phyloP scores from a whole-genome alignment of 129 eudicot species.

The Escallonia herrerae region DNA sequence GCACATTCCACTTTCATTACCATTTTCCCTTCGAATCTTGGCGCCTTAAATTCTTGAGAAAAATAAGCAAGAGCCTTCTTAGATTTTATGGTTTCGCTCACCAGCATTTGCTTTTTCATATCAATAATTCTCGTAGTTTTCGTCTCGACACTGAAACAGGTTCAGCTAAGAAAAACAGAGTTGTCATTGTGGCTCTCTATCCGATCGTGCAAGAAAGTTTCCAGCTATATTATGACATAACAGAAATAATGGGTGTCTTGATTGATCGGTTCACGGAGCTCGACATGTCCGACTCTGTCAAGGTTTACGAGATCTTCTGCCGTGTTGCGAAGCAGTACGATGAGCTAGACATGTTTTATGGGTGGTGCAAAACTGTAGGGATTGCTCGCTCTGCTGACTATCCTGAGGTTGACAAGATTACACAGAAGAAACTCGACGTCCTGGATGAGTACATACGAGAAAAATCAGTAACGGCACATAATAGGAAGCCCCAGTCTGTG shows the following conservation, averaged over 20 bases:
- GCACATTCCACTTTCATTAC: no score
- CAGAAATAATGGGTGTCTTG: conserved; percentile 50
- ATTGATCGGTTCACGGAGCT: conserved; percentile 57
- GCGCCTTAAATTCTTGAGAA: no score
- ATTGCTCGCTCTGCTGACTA: conserved; percentile 63
- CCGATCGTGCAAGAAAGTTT: conserved; percentile 71
- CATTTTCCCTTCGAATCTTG: no score
- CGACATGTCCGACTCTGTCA: conserved; percentile 34
- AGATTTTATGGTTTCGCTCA: no score
- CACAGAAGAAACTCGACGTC: conserved; percentile 52
- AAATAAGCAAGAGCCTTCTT: no score
- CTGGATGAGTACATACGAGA: conserved; percentile 67
- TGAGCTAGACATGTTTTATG: conserved; percentile 62
- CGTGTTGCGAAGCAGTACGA: conserved; percentile 67
- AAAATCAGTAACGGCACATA: conserved; percentile 25
- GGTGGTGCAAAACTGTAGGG: conserved; percentile 53
- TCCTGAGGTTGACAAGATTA: conserved; percentile 64
- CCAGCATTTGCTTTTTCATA: no score
- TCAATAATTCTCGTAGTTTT: no score
- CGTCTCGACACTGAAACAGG: conserved; percentile 36
- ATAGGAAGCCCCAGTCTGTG: neutral
- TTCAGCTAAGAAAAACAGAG: conserved; percentile 51
- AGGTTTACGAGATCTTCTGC: conserved; percentile 44
- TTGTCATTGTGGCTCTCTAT: conserved; percentile 66
- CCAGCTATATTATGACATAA: conserved; percentile 56